Percentiles rank a stretch among this genome's conserved stretches.
Evolutionary conservation across 1,139 yeast genomes (phyloP).

Genomic region (Pichia sorboxylosa): DNA sequence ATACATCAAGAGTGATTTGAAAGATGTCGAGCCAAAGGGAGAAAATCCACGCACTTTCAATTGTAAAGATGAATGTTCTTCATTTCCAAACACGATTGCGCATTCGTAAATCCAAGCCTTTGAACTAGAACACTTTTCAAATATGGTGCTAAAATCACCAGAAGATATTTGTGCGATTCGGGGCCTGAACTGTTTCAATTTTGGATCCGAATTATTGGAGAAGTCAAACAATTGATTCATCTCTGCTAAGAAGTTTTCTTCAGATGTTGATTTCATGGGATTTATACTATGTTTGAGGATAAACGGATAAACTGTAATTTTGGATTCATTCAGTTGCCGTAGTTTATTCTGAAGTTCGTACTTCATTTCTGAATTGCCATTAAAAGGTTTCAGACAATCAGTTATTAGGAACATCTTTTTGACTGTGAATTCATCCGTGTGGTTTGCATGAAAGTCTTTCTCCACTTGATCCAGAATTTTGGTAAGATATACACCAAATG

Average conservation of each 20-base stretch:
- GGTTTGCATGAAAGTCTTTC: conserved; percentile 26
- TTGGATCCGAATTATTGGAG: conserved; percentile 8
- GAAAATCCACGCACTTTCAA: conserved; percentile 67
- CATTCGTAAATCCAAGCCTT: conserved; percentile 54
- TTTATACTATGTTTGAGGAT: conserved; percentile 32
- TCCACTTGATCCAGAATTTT: conserved; percentile 26
- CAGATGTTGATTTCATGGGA: no score
- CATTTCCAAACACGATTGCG: conserved; percentile 38
- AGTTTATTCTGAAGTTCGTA: conserved; percentile 44
- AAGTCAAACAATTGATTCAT: conserved; percentile 36
- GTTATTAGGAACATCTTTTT: conserved; percentile 45
- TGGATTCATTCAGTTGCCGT: conserved; percentile 43
- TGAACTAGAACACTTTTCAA: conserved; percentile 46
- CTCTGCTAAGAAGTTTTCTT: conserved; percentile 33
- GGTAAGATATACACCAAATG: conserved; percentile 17
- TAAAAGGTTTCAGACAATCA: conserved; percentile 44
- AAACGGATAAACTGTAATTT: conserved; percentile 51
- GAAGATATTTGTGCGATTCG: no score
- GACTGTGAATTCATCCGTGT: conserved; percentile 27
- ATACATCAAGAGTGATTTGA: conserved; percentile 30
- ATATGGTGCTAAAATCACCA: no score
- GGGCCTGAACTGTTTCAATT: conserved; percentile 12
- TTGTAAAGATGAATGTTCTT: no score
- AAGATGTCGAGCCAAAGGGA: conserved; percentile 37
- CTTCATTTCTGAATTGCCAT: conserved; percentile 24